Evolutionary conservation across 1,284 basidiomycete genomes (phyloP).

Genomic region (Kwoniella shivajii): DNA sequence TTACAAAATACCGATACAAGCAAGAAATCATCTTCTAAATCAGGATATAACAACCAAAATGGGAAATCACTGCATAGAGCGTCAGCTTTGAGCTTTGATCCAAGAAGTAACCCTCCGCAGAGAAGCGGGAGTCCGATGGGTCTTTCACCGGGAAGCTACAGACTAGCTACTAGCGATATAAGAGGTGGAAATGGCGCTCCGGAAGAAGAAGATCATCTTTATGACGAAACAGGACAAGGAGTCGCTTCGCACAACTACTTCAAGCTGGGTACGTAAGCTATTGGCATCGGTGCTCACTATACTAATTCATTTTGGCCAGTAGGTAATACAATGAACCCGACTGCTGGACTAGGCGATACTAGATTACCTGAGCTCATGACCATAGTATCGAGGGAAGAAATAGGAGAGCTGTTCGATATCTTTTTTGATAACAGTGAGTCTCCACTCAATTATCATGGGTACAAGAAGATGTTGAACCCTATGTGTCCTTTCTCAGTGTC

Average conservation of each 20-base stretch:
- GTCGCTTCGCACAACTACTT: conserved; percentile 92
- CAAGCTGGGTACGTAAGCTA: conserved; percentile 74
- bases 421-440: conserved; percentile 59
- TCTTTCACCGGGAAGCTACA: conserved; percentile 17
- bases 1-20: conserved; percentile 70
- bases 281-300: background rate
- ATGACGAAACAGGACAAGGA: conserved; percentile 28
- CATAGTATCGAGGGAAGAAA: conserved; percentile 79
- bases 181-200: conserved; percentile 29
- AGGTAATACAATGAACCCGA: background rate
- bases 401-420: conserved; percentile 88
- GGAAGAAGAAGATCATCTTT: conserved; percentile 16
- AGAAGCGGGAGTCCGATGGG: conserved; percentile 14
- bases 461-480: background rate
- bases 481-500: conserved; percentile 33
- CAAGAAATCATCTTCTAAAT: conserved; percentile 24
- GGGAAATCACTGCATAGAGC: conserved; percentile 33
- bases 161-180: conserved; percentile 45
- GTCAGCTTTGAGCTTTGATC: conserved; percentile 36
- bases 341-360: conserved; percentile 16
- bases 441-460: conserved; percentile 16
- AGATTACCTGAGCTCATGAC: conserved; percentile 76
- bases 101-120: conserved; percentile 4
- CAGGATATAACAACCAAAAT: conserved; percentile 11
- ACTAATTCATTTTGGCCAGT: background rate